Conservation (phyloP, 805 yeast species). For the Lipomyces kockii region DNA sequence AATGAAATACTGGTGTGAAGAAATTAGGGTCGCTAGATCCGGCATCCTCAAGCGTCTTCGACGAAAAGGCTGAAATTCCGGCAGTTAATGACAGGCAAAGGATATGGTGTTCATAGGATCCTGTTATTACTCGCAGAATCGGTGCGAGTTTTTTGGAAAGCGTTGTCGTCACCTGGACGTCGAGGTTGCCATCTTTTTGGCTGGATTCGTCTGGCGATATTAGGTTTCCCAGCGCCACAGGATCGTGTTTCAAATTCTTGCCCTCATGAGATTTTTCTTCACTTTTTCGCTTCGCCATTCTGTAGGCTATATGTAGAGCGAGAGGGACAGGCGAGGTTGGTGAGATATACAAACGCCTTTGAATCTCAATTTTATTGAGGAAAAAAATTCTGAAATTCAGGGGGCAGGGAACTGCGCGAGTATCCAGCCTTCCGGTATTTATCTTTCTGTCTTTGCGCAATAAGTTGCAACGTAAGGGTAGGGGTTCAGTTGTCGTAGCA, state of each 20-base stretch:
- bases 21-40: slow-evolving; percentile 54
- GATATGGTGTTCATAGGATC: slow-evolving; percentile 93
- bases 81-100: slow-evolving; percentile 80
- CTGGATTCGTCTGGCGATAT: neutral
- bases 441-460: too few relatives aligned
- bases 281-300: slow-evolving; percentile 4
- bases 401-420: neutral
- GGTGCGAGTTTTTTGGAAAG: slow-evolving; percentile 10
- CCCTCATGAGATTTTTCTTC: neutral
- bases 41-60: slow-evolving; percentile 35
- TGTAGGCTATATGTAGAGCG: neutral
- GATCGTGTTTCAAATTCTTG: neutral
- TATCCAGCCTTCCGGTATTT: too few relatives aligned
- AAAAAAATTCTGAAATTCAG: slow-evolving; percentile 4
- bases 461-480: neutral
- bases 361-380: neutral
- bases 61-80: slow-evolving; percentile 43
- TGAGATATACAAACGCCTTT: neutral
- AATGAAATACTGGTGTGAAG: slow-evolving; percentile 93
- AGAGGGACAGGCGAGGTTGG: neutral
- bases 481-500: neutral
- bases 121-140: slow-evolving; percentile 76
- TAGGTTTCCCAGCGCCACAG: neutral
- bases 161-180: neutral
- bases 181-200: neutral